phyloP scores from a whole-genome alignment of 2,329 filamentous ascomycete species.

The Ophiostoma australiae region DNA sequence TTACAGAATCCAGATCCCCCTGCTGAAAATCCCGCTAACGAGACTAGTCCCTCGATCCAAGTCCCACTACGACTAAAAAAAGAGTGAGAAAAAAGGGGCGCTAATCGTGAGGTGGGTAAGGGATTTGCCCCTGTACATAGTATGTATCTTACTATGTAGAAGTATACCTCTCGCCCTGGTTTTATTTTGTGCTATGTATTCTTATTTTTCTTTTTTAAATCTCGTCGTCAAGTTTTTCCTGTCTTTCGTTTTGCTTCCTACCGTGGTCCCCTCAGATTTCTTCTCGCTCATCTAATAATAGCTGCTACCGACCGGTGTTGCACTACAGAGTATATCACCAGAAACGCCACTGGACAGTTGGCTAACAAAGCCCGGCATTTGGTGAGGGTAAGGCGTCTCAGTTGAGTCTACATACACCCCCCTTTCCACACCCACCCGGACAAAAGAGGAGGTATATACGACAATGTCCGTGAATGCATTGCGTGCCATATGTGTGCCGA shows the following conservation, averaged over 20 bases:
- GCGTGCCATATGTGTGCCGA: not conserved
- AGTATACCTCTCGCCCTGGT: not conserved
- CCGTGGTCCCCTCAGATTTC: not conserved
- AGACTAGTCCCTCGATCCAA: not conserved
- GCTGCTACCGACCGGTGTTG: not conserved
- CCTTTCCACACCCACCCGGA: not conserved
- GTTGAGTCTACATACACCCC: not conserved
- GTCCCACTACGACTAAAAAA: not conserved
- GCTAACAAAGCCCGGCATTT: not conserved
- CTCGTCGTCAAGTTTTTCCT: not conserved
- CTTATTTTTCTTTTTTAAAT: too few relatives aligned
- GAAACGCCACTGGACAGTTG: not conserved
- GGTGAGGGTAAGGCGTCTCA: not conserved
- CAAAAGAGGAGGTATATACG: not conserved
- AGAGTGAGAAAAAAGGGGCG: not conserved
- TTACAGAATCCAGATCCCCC: not conserved
- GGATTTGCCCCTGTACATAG: conserved; percentile 1
- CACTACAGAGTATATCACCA: not conserved
- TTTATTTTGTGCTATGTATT: not conserved
- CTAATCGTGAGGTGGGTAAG: not conserved
- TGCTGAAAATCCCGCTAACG: not conserved
- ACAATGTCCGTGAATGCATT: not conserved
- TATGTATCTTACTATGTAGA: too few relatives aligned
- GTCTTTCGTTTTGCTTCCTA: not conserved
- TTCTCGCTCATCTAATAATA: conserved; percentile 1